Conservation (phyloP, 2,329 filamentous ascomycete species). For the Xylaria arbuscula region DNA sequence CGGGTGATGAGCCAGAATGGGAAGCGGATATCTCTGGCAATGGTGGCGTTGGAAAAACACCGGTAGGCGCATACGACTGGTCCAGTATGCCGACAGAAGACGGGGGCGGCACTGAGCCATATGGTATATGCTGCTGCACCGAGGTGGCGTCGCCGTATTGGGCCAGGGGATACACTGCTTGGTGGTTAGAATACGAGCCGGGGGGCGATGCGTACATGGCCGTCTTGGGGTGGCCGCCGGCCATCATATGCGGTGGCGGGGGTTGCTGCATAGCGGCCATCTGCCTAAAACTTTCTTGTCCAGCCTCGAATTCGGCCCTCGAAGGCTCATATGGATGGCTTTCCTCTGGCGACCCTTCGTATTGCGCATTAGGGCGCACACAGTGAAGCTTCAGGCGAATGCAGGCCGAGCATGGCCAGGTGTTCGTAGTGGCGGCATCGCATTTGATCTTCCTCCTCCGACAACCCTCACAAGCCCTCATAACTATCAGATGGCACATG, state of each 20-base stretch:
- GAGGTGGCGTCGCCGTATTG: slow-evolving; percentile 60
- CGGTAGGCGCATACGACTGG: slow-evolving; percentile 60
- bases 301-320: slow-evolving; percentile 56
- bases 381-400: slow-evolving; percentile 92
- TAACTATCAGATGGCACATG: slow-evolving; percentile 67
- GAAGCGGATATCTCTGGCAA: slow-evolving; percentile 55
- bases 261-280: slow-evolving; percentile 62
- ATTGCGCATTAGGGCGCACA: slow-evolving; percentile 84
- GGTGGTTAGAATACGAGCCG: slow-evolving; percentile 59
- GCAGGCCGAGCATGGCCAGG: slow-evolving; percentile 96
- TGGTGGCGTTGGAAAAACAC: slow-evolving; percentile 66
- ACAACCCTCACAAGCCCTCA: slow-evolving; percentile 97
- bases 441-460: slow-evolving; percentile 97
- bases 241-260: slow-evolving; percentile 57
- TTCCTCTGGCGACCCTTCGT: slow-evolving; percentile 67
- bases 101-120: slow-evolving; percentile 59
- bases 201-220: slow-evolving; percentile 61
- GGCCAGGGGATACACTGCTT: slow-evolving; percentile 59
- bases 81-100: slow-evolving; percentile 63
- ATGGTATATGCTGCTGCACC: slow-evolving; percentile 62
- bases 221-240: slow-evolving; percentile 55
- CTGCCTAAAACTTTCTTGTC: slow-evolving; percentile 63
- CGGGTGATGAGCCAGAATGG: slow-evolving; percentile 57
- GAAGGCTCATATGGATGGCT: slow-evolving; percentile 62
- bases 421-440: slow-evolving; percentile 95